These are phyloP conservation scores for Persicaria tinctoria DNA, from an alignment of 148 eudicot genomes.

Conservation along the genomic window DNA sequence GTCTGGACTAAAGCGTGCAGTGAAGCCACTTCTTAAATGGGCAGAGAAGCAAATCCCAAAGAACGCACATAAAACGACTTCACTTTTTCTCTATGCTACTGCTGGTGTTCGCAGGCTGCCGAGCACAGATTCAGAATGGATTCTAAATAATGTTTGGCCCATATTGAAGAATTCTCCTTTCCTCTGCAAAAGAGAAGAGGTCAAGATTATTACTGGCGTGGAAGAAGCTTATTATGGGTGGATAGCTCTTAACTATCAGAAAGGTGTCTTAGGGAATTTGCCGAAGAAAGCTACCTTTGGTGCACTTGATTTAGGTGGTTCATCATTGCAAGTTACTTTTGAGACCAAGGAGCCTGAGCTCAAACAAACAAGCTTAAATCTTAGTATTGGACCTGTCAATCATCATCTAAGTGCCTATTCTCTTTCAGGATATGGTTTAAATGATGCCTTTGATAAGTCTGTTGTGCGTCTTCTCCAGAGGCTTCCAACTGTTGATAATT, in stretches of 20 bases:
- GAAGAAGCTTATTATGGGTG: constrained; percentile 99
- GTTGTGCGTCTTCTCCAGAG: constrained; percentile 65
- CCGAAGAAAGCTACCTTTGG: constrained; percentile 81
- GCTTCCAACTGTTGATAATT: constrained; percentile 41
- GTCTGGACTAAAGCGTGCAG: constrained; percentile 59
- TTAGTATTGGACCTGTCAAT: constrained; percentile 81
- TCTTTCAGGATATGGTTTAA: constrained; percentile 87
- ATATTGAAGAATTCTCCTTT: constrained; percentile 65
- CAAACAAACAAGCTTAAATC: constrained; percentile 66
- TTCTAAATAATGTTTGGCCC: constrained; percentile 75
- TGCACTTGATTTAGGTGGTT: constrained; percentile 97
- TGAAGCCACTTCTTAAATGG: constrained; percentile 84
- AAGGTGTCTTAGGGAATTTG: constrained; percentile 51
- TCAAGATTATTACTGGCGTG: constrained; percentile 78
- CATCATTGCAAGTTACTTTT: constrained; percentile 95
- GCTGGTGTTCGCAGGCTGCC: constrained; percentile 97
- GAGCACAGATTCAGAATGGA: constrained; percentile 78
- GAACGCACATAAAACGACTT: constrained; percentile 64
- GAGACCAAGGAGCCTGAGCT: constrained; percentile 53
- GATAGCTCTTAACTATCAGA: constrained; percentile 91
- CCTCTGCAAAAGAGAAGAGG: constrained; percentile 72
- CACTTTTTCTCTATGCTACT: constrained; percentile 85
- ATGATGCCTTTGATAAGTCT: constrained; percentile 97
- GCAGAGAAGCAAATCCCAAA: constrained; percentile 87
- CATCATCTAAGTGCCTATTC: constrained; percentile 97